Evolutionary conservation across 352 stramenopile genomes (phyloP).

Genomic region (Phytopythium cucurbitacearum): DNA sequence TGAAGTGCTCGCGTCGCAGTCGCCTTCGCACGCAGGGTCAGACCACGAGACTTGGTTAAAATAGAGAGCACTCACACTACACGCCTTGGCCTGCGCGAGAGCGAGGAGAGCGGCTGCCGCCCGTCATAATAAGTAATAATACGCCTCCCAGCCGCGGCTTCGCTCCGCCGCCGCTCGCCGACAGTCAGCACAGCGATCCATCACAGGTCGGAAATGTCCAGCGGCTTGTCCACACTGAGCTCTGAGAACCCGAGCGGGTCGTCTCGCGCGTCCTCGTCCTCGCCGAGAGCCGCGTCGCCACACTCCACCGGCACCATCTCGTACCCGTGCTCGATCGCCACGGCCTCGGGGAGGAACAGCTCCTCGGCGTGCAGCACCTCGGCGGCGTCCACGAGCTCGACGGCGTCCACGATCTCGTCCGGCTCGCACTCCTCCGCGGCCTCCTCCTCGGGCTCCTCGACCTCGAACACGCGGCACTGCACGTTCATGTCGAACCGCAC

Average conservation of each 20-base stretch:
- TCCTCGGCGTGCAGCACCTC: constrained; percentile 32
- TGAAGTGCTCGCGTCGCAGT: constrained; percentile 13
- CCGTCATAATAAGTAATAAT: too few species aligned
- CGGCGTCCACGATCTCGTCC: constrained; percentile 41
- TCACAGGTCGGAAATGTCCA: constrained; percentile 35
- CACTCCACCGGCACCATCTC: constrained; percentile 22
- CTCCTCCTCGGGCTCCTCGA: constrained; percentile 56
- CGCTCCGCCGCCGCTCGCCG: too few species aligned
- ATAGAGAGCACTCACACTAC: too few species aligned
- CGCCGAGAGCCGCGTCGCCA: constrained; percentile 8
- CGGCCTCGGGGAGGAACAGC: constrained; percentile 4
- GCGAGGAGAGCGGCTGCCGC: too few species aligned
- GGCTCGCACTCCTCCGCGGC: constrained; percentile 22
- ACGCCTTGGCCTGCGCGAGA: too few species aligned
- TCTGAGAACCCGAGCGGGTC: constrained; percentile 30
- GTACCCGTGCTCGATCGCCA: constrained; percentile 13
- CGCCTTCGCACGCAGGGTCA: too few species aligned
- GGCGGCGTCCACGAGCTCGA: constrained; percentile 30
- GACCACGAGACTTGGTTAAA: too few species aligned
- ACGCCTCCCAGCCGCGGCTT: too few species aligned
- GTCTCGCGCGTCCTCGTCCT: constrained; percentile 21
- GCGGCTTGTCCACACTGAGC: constrained; percentile 25
- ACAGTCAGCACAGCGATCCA: neutral
- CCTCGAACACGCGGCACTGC: constrained; percentile 31
- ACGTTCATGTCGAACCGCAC: constrained; percentile 43